Evolutionary conservation across 331 rosid genomes (phyloP), one percentile per base, ranked within the genome.

Genomic region (Prunus yedoensis): DNA sequence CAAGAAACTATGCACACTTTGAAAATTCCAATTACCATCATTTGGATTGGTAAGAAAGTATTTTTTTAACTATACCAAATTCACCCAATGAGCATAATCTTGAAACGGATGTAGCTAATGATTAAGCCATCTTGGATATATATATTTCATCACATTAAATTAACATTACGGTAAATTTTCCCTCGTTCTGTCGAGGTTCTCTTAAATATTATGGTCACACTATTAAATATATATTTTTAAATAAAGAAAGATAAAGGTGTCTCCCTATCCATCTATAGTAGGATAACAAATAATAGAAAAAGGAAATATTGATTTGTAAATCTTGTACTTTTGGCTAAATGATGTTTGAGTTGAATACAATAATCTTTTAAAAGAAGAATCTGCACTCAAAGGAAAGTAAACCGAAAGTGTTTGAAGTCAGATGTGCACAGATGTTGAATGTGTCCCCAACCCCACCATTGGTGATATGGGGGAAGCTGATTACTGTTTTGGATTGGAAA

Each of bases 401-500:
- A 41, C 0, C 30, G 18, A 32, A 30, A 35, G 53, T 35, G 10
- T 54, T 20, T 54, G 38, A 28, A 17, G 45, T 50, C 16, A 49
- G 73, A 50, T 69, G 28, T 69, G 27, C 47, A 28, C 49, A 70
- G 51, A 51, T 52, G 62, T 28, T 20, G 25, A 70, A n/a, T 58
- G n/a, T 11, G 11, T 17, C 49, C 74, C 74, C 38, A 32, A 52
- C 28, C 23, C 74, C 60, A 68, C 49, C 30, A 57, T 35, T 7
- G n/a, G 51, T 41, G 64, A 30, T 70, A 8, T 12, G 35, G 52
- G 52, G 13, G 23, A 53, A 35, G 21, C 14, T n/a, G 20, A 15
- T 56, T 20, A 56, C 41, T 38, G 23, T 38, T 71, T 5, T 13
- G 28, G 5, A 56, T 57, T 41, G 65, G 43, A 38, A 38, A 38